Evolutionary conservation across 2,329 filamentous ascomycete species (phyloP).

Genomic region (Microdochium trichocladiopsis): DNA sequence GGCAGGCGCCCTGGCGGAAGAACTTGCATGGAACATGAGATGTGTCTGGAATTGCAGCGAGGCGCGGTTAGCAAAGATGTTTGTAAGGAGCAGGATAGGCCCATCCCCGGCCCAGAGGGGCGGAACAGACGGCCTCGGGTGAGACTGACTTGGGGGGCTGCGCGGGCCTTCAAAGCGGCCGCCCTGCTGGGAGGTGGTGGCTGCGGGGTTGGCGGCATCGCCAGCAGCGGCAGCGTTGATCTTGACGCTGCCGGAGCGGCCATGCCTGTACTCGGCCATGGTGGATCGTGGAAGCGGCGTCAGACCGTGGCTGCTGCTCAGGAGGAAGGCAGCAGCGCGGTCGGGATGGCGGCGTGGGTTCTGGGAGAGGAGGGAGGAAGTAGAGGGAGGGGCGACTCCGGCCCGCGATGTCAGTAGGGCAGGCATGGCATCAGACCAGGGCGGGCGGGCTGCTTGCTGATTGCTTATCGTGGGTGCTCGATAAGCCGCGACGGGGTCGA

Average conservation of each 20-base stretch:
- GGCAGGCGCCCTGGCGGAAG: constrained; percentile 92
- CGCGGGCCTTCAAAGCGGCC: constrained; percentile 50
- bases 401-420: background rate
- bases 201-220: constrained; percentile 26
- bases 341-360: background rate
- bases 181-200: constrained; percentile 11
- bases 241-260: constrained; percentile 51
- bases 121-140: background rate
- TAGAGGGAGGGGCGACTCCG: background rate
- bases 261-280: constrained; percentile 48
- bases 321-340: background rate
- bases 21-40: constrained; percentile 99
- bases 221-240: constrained; percentile 30
- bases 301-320: background rate
- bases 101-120: background rate
- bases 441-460: background rate
- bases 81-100: background rate
- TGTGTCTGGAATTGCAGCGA: constrained; percentile 55
- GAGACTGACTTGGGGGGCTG: constrained; percentile 55
- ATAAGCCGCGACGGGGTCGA: background rate
- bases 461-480: background rate
- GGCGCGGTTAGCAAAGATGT: constrained; percentile 6
- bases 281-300: constrained; percentile 4
- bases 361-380: background rate
- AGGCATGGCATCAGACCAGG: background rate